Conservation (phyloP, 129 eudicot species). For the Flaveria brownii region DNA sequence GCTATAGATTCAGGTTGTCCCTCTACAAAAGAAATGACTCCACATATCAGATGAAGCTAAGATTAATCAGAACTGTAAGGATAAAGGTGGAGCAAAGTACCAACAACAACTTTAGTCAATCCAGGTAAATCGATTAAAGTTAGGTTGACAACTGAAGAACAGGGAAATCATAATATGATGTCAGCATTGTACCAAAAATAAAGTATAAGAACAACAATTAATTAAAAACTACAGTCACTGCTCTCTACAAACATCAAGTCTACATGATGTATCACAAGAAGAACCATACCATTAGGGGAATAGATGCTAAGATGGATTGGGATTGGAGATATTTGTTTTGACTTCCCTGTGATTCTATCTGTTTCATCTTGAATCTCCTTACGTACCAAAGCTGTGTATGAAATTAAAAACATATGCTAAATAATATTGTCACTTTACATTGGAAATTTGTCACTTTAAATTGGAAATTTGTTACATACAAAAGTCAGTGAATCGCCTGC, state of each 20-base stretch:
- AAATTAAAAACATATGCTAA: neutral
- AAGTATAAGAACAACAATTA: neutral
- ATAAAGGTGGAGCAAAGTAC: too few relatives aligned
- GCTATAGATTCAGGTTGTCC: too few relatives aligned
- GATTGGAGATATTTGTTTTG: conserved; percentile 91
- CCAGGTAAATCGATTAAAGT: too few relatives aligned
- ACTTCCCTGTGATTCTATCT: conserved; percentile 86
- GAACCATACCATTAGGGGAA: conserved; percentile 76
- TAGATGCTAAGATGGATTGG: conserved; percentile 97
- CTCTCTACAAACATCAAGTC: conserved; percentile 3
- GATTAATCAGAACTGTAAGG: too few relatives aligned
- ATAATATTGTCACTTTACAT: neutral
- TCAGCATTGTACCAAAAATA: neutral
- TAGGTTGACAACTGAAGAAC: too few relatives aligned
- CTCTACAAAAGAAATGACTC: too few relatives aligned
- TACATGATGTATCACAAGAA: conserved; percentile 15
- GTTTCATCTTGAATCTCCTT: conserved; percentile 95
- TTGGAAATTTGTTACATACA: conserved; percentile 45
- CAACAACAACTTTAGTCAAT: too few relatives aligned
- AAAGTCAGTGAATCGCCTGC: conserved; percentile 76
- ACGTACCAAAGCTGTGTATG: conserved; percentile 73
- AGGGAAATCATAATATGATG: too few relatives aligned
- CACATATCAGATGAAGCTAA: too few relatives aligned
- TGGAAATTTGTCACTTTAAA: neutral
- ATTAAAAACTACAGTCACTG: neutral